A percentile compares a stretch with the other conserved stretches of the same genome.
phyloP scores from a whole-genome alignment of 2,329 filamentous ascomycete genomes.

The Curvularia eragrostidis region DNA sequence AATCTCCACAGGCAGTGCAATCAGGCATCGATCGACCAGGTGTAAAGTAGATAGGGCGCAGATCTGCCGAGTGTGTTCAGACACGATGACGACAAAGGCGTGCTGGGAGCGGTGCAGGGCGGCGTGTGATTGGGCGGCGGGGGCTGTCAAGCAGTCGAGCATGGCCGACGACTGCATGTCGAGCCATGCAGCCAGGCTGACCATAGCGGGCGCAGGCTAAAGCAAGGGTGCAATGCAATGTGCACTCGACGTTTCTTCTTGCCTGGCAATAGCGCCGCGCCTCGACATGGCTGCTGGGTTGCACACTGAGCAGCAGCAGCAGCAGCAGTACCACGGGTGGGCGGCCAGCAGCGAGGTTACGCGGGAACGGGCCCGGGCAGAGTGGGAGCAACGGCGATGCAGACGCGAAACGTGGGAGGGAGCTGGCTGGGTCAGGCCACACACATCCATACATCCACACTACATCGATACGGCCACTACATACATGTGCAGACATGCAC shows the following conservation, averaged over 20 bases:
- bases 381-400: conserved; percentile 42
- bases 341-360: conserved; percentile 32
- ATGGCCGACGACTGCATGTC: conserved; percentile 10
- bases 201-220: conserved; percentile 9
- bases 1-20: conserved; percentile 13
- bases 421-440: conserved; percentile 14
- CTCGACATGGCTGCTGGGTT: background rate
- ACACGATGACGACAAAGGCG: conserved; percentile 18
- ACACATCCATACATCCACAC: background rate
- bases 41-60: conserved; percentile 18
- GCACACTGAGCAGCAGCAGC: background rate
- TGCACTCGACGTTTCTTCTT: conserved; percentile 43
- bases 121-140: conserved; percentile 5
- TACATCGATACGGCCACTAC: too few species aligned
- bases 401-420: conserved; percentile 26
- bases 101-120: conserved; percentile 6
- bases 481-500: background rate
- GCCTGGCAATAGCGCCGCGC: conserved; percentile 26
- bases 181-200: conserved; percentile 24
- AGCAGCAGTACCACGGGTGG: conserved; percentile 8
- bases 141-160: conserved; percentile 9
- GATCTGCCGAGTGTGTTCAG: conserved; percentile 24
- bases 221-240: conserved; percentile 46
- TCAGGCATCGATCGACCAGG: conserved; percentile 26
- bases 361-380: conserved; percentile 38